phyloP scores from a whole-genome alignment of 1,139 yeast genomes.

The Saccharomyces hybrid region DNA sequence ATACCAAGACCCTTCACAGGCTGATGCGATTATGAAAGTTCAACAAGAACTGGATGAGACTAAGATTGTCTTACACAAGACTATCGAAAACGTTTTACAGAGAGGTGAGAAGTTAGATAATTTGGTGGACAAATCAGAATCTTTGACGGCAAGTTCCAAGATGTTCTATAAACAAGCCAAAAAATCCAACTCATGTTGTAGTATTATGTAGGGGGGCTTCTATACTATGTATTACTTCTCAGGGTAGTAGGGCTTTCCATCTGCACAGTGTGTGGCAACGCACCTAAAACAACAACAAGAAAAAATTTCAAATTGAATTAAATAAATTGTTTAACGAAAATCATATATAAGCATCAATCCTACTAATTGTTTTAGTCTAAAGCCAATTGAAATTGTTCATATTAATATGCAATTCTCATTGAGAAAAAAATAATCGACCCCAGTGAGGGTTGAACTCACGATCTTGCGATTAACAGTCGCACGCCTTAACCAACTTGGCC shows the following conservation, averaged over 20 bases:
- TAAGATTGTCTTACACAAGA: conserved; percentile 89
- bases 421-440: conserved; percentile 12
- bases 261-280: not conserved
- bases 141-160: conserved; percentile 77
- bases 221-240: not conserved
- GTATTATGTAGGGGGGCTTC: conserved; percentile 49
- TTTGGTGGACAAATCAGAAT: conserved; percentile 90
- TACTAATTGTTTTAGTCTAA: not conserved
- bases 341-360: not conserved
- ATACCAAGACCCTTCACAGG: conserved; percentile 95
- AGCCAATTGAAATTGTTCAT: no score
- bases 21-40: conserved; percentile 93
- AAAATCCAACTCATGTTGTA: conserved; percentile 94
- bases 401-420: not conserved
- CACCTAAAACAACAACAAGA: not conserved
- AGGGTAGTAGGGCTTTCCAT: not conserved
- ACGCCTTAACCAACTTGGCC: conserved; percentile 24
- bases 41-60: conserved; percentile 98
- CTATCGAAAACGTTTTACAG: conserved; percentile 87
- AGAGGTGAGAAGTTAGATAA: conserved; percentile 95
- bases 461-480: conserved; percentile 22
- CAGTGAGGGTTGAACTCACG: conserved; percentile 25
- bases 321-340: not conserved
- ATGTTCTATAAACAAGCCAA: conserved; percentile 97
- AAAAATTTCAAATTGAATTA: not conserved